Evolutionary conservation across 768 basidiomycete genomes (phyloP).

Genomic region (Mycena sanguinolenta): DNA sequence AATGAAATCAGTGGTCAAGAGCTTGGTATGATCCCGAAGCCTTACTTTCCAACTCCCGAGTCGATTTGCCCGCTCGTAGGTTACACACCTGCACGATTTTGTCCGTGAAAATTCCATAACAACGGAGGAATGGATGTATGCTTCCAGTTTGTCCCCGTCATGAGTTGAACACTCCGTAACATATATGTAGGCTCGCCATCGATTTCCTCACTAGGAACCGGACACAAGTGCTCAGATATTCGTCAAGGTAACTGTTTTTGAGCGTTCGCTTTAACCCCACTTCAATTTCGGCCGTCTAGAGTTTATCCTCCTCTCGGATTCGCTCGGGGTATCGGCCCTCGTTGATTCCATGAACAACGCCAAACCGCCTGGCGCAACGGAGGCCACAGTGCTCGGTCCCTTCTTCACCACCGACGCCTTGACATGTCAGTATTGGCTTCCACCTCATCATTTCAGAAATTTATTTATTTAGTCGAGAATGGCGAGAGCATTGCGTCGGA

Average conservation of each 20-base stretch:
- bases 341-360: slow-evolving; percentile 84
- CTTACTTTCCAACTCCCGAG: no score
- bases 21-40: slow-evolving; percentile 49
- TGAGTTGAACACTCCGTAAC: not conserved
- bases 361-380: slow-evolving; percentile 71
- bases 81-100: slow-evolving; percentile 82
- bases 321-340: slow-evolving; percentile 81
- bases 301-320: slow-evolving; percentile 89
- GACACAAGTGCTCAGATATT: slow-evolving; percentile 79
- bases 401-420: slow-evolving; percentile 86
- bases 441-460: not conserved
- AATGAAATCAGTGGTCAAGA: slow-evolving; percentile 58
- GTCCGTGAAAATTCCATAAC: slow-evolving; percentile 81
- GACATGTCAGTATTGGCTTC: slow-evolving; percentile 62
- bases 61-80: slow-evolving; percentile 46
- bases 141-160: not conserved
- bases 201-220: slow-evolving; percentile 82
- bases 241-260: slow-evolving; percentile 57
- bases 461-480: slow-evolving; percentile 59
- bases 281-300: slow-evolving; percentile 58
- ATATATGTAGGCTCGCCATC: slow-evolving; percentile 62
- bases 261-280: not conserved
- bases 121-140: slow-evolving; percentile 86
- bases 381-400: slow-evolving; percentile 84
- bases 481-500: slow-evolving; percentile 89